These are phyloP conservation scores for Rubroboletus satanas DNA, from an alignment of 768 basidiomycete species.

Conservation along the genomic window DNA sequence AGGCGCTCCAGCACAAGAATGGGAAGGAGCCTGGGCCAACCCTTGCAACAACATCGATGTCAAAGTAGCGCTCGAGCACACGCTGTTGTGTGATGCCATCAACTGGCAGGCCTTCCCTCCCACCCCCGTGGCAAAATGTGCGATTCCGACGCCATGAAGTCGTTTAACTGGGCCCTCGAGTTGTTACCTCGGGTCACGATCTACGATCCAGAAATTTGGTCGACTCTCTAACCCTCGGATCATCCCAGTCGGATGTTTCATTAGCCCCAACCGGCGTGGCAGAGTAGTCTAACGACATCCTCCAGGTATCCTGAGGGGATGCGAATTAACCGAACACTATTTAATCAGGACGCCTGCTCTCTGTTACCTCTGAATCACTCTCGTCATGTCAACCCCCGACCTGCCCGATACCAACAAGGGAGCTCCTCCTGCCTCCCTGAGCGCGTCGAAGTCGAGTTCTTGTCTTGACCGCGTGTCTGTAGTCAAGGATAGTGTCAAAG, in stretches of 20 bases:
- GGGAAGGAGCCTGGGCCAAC: not conserved
- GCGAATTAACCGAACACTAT: no score
- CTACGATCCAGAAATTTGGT: no score
- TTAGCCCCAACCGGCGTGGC: no score
- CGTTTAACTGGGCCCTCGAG: no score
- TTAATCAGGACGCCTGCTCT: no score
- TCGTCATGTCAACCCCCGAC: not conserved
- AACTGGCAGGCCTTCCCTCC: no score
- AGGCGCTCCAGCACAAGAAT: not conserved
- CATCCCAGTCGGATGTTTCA: no score
- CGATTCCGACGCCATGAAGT: no score
- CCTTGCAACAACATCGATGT: slow-evolving; percentile 56
- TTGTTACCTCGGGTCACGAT: slow-evolving; percentile 12
- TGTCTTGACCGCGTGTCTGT: not conserved
- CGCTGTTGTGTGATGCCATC: no score
- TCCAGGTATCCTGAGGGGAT: not conserved
- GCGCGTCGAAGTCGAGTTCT: not conserved
- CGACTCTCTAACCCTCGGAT: no score
- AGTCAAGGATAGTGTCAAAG: not conserved
- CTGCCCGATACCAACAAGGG: not conserved
- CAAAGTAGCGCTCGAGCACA: slow-evolving; percentile 48
- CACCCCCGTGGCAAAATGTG: no score
- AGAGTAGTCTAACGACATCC: not conserved
- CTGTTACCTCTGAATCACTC: no score
- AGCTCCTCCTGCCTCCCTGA: not conserved